phyloP scores from a whole-genome alignment of 305 asterid species.

The Stenogyne calaminthoides region DNA sequence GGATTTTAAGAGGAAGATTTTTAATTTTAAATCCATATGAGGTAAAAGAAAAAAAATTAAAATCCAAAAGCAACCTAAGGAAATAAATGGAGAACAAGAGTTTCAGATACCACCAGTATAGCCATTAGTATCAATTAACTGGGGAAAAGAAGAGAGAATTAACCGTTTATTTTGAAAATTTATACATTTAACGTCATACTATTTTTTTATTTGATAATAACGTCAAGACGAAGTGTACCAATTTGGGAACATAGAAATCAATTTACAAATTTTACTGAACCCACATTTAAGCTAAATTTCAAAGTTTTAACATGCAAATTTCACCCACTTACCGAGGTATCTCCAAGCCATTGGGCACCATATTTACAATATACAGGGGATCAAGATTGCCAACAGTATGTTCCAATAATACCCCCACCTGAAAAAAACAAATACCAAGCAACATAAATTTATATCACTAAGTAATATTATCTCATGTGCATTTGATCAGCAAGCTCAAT shows the following conservation, averaged over 20 bases:
- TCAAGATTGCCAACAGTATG: slow-evolving; percentile 99
- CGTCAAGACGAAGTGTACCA: too few species aligned
- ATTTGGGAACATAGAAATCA: too few species aligned
- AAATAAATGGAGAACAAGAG: background rate
- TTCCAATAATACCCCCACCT: slow-evolving; percentile 93
- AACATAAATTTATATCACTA: slow-evolving; percentile 13
- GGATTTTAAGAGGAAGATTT: background rate
- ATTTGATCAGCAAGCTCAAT: slow-evolving; percentile 14
- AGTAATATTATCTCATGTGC: slow-evolving; percentile 12
- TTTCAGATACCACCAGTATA: background rate
- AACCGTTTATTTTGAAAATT: background rate
- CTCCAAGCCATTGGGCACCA: slow-evolving; percentile 95
- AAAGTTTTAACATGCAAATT: background rate
- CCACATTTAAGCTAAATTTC: too few species aligned
- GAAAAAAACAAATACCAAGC: slow-evolving; percentile 32
- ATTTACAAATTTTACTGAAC: too few species aligned
- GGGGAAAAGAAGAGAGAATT: background rate
- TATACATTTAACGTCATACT: background rate
- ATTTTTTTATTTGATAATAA: background rate
- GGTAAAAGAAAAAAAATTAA: background rate
- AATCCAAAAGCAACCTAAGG: slow-evolving; percentile 9
- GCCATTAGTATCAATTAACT: background rate
- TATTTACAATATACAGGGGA: slow-evolving; percentile 87
- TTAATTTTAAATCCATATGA: background rate
- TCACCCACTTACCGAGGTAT: slow-evolving; percentile 80